Conservation (phyloP, 2,329 filamentous ascomycete species). For the Diaporthe caulivora region DNA sequence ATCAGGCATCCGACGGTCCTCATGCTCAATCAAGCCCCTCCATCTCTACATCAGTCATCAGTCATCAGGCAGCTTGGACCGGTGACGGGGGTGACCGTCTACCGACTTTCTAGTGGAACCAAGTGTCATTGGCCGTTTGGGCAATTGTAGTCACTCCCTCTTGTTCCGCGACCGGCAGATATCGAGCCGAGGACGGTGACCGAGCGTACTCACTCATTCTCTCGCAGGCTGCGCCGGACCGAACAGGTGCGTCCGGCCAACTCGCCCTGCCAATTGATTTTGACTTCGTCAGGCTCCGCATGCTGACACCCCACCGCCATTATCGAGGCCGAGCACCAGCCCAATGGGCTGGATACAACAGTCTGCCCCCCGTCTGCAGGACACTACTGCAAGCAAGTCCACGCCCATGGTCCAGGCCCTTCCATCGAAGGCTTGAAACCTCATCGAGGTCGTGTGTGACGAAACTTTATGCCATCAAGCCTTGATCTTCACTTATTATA, state of each 20-base stretch:
- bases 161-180: not conserved
- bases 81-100: conserved; percentile 10
- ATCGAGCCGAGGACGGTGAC: conserved; percentile 16
- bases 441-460: conserved; percentile 13
- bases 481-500: conserved; percentile 9
- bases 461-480: conserved; percentile 14
- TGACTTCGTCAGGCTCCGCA: conserved; percentile 17
- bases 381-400: conserved; percentile 27
- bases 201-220: not conserved
- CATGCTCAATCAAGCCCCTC: not conserved
- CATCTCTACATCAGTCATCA: not conserved
- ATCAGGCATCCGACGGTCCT: conserved; percentile 6
- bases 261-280: not conserved
- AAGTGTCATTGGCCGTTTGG: not conserved
- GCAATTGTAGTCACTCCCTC: not conserved
- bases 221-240: conserved; percentile 3
- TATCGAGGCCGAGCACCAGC: conserved; percentile 11
- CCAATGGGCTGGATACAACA: conserved; percentile 29
- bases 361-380: conserved; percentile 24
- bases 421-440: conserved; percentile 22
- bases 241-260: not conserved
- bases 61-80: conserved; percentile 21
- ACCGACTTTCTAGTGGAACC: not conserved
- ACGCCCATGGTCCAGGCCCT: conserved; percentile 19
- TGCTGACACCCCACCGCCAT: not conserved